These are phyloP conservation scores for Rhododendron molle DNA, from an alignment of 148 eudicot genomes.

Conservation along the genomic window DNA sequence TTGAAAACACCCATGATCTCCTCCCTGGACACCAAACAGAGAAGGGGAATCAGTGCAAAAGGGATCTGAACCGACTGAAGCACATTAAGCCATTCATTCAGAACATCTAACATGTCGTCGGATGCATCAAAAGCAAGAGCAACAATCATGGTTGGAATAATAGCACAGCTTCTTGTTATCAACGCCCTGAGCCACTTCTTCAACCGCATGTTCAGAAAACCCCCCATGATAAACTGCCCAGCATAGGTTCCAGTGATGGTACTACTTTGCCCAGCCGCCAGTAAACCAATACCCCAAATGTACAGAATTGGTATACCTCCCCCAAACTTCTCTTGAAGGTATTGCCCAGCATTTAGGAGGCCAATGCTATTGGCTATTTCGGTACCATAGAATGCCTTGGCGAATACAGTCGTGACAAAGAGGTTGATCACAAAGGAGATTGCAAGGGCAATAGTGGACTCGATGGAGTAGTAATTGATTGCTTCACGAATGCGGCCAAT, in stretches of 20 bases:
- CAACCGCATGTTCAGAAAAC: conserved; percentile 68
- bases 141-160: conserved; percentile 83
- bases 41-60: conserved; percentile 92
- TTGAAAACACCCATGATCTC: conserved; percentile 86
- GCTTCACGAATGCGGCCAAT: conserved; percentile 81
- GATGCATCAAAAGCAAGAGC: conserved; percentile 81
- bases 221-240: conserved; percentile 98
- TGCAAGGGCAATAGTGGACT: conserved; percentile 67
- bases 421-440: conserved; percentile 85
- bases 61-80: conserved; percentile 95
- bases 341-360: conserved; percentile 83
- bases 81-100: conserved; percentile 95
- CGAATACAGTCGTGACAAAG: conserved; percentile 87
- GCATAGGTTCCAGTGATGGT: conserved; percentile 98
- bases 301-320: conserved; percentile 86
- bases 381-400: conserved; percentile 88
- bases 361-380: conserved; percentile 72
- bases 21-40: conserved; percentile 85
- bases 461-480: conserved; percentile 79
- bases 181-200: conserved; percentile 97
- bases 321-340: conserved; percentile 81
- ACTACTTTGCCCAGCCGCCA: conserved; percentile 99
- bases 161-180: conserved; percentile 91
- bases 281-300: conserved; percentile 87
- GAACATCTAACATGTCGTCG: conserved; percentile 60